Percentiles rank a stretch among this genome's conserved stretches.
phyloP scores from a whole-genome alignment of 2,329 filamentous ascomycete species.

The Davidsoniella virescens region DNA sequence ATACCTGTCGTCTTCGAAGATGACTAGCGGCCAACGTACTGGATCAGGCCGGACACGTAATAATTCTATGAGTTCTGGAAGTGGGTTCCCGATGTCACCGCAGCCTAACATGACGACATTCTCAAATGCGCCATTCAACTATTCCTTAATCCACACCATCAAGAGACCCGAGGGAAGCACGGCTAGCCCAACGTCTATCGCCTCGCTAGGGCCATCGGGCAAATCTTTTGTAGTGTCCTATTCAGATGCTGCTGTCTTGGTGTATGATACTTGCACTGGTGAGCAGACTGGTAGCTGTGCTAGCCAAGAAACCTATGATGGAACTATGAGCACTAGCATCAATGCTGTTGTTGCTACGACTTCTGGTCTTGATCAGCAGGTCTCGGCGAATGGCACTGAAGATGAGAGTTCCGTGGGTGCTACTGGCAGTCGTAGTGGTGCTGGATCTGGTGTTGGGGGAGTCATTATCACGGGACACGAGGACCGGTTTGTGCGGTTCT shows the following conservation, averaged over 20 bases:
- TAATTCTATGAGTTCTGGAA: constrained; percentile 88
- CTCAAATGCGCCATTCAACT: constrained; percentile 70
- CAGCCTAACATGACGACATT: constrained; percentile 62
- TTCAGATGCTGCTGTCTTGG: constrained; percentile 72
- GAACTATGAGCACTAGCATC: constrained; percentile 60
- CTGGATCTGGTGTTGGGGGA: constrained; percentile 70
- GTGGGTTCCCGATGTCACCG: constrained; percentile 76
- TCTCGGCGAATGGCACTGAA: constrained; percentile 43
- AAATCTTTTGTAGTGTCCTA: constrained; percentile 90
- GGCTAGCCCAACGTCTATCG: constrained; percentile 67
- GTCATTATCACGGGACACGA: constrained; percentile 94
- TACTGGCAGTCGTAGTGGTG: constrained; percentile 51
- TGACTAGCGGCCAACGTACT: constrained; percentile 29
- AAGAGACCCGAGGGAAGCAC: constrained; percentile 40
- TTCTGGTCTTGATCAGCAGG: constrained; percentile 59
- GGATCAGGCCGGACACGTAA: constrained; percentile 54
- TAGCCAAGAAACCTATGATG: constrained; percentile 84
- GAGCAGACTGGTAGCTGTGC: constrained; percentile 90
- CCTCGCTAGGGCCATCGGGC: constrained; percentile 66
- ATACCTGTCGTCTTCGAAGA: constrained; percentile 63
- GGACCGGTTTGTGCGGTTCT: constrained; percentile 90
- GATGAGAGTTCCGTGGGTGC: constrained; percentile 55
- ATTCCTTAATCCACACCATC: constrained; percentile 79
- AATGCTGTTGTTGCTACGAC: constrained; percentile 85
- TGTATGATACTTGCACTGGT: constrained; percentile 83